Percentiles rank a stretch among this genome's conserved stretches.
phyloP scores from a whole-genome alignment of 331 rosid genomes.

The Malus hybrid region DNA sequence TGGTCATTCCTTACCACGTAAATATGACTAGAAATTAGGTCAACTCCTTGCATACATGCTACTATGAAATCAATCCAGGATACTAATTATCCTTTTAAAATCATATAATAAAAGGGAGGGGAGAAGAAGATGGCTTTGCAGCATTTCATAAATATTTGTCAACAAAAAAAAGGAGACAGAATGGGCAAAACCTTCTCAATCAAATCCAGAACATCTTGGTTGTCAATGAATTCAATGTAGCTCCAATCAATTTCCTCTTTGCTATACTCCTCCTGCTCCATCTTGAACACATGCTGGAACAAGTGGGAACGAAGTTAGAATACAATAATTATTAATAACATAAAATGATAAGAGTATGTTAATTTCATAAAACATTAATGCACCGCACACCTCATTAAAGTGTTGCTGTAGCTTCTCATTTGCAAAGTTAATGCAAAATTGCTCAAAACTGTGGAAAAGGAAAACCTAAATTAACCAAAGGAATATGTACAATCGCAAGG shows the following conservation, averaged over 20 bases:
- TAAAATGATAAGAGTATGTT: not conserved
- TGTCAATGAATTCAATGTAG: constrained; percentile 95
- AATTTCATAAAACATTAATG: constrained; percentile 1
- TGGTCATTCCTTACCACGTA: not conserved
- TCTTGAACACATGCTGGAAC: constrained; percentile 94
- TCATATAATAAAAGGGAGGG: not conserved
- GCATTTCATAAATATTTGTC: not conserved
- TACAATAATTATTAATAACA: not conserved
- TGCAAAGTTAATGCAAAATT: constrained; percentile 96
- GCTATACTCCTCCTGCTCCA: constrained; percentile 97
- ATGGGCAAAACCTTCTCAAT: constrained; percentile 75
- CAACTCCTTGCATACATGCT: not conserved
- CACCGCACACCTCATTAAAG: constrained; percentile 73
- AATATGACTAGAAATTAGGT: not conserved
- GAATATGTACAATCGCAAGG: constrained; percentile 2
- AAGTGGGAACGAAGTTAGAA: constrained; percentile 14
- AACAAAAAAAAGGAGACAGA: not conserved
- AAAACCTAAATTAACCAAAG: constrained; percentile 11
- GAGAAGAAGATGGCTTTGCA: not conserved
- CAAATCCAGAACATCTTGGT: constrained; percentile 95
- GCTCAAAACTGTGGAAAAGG: constrained; percentile 76
- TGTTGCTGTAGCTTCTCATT: constrained; percentile 99
- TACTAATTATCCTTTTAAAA: not conserved
- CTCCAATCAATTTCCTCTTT: constrained; percentile 98
- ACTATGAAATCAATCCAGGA: not conserved